Evolutionary conservation across 371 early-diverging fungal genomes (phyloP).

Genomic region (Apophysomyces elegans): DNA sequence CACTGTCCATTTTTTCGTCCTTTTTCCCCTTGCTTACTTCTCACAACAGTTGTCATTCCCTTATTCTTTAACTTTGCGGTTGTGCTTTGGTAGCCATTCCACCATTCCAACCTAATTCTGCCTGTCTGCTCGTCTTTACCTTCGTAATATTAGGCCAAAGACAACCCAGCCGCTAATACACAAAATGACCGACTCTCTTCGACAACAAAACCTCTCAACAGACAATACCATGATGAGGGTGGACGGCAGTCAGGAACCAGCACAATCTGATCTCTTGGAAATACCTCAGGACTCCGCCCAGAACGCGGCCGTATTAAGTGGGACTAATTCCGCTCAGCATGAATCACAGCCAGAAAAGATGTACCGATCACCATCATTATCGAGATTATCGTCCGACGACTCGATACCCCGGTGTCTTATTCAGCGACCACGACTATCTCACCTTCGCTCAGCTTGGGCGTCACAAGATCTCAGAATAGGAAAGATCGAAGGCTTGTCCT

Average conservation of each 20-base stretch:
- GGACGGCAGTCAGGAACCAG: slow-evolving; percentile 1
- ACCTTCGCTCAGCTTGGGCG: slow-evolving; percentile 36
- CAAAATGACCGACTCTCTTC: not conserved
- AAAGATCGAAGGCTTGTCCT: slow-evolving; percentile 5
- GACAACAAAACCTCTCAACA: not conserved
- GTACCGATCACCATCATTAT: slow-evolving; percentile 9
- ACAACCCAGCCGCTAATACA: not conserved
- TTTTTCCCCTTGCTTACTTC: slow-evolving; percentile 1
- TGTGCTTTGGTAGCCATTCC: not conserved
- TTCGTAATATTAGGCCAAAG: not conserved
- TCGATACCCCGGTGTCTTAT: slow-evolving; percentile 15
- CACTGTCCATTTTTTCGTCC: slow-evolving; percentile 9
- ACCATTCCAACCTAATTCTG: not conserved
- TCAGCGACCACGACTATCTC: slow-evolving; percentile 30
- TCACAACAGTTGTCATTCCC: slow-evolving; percentile 4
- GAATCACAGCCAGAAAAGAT: not conserved
- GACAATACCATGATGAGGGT: not conserved
- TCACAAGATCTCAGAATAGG: slow-evolving; percentile 20
- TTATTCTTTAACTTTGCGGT: not conserved
- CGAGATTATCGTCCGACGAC: slow-evolving; percentile 23
- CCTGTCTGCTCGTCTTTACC: not conserved
- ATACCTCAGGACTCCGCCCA: not conserved
- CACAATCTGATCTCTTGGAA: not conserved
- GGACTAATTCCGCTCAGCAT: not conserved
- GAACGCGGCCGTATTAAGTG: not conserved